phyloP scores from a whole-genome alignment of 768 basidiomycete genomes.

The Lactarius hengduanensis region DNA sequence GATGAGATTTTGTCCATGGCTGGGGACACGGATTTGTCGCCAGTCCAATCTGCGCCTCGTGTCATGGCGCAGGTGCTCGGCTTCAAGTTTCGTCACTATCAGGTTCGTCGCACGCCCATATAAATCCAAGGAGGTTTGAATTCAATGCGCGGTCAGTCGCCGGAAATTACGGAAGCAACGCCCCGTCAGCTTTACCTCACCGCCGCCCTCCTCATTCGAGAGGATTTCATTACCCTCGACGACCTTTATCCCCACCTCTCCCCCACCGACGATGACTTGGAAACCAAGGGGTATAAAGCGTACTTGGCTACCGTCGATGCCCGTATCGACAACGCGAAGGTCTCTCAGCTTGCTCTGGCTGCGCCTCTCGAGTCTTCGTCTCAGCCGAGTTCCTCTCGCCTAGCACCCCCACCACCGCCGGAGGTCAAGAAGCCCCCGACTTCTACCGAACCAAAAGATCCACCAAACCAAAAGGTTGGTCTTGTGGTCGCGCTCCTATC shows the following conservation, averaged over 20 bases:
- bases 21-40: conserved; percentile 37
- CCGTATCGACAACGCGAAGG: conserved; percentile 66
- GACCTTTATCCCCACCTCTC: conserved; percentile 90
- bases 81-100: conserved; percentile 94
- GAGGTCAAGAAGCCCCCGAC: conserved; percentile 37
- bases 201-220: conserved; percentile 84
- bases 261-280: conserved; percentile 78
- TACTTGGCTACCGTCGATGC: conserved; percentile 62
- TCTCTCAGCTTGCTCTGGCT: conserved; percentile 81
- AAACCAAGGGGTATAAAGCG: conserved; percentile 52
- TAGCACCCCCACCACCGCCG: conserved; percentile 40
- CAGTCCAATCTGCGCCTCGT: conserved; percentile 43
- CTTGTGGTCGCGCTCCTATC: conserved; percentile 79
- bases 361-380: conserved; percentile 66
- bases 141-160: conserved; percentile 40
- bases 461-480: conserved; percentile 75
- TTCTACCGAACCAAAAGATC: conserved; percentile 42
- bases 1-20: conserved; percentile 65
- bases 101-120: conserved; percentile 47
- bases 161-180: conserved; percentile 57
- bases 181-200: conserved; percentile 77
- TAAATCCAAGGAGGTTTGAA: conserved; percentile 23
- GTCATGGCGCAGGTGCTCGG: conserved; percentile 90
- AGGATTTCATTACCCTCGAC: conserved; percentile 82
- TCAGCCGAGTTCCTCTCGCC: conserved; percentile 42